Evolutionary conservation across 2,329 filamentous ascomycete genomes (phyloP).

Genomic region (Curvularia sp.): DNA sequence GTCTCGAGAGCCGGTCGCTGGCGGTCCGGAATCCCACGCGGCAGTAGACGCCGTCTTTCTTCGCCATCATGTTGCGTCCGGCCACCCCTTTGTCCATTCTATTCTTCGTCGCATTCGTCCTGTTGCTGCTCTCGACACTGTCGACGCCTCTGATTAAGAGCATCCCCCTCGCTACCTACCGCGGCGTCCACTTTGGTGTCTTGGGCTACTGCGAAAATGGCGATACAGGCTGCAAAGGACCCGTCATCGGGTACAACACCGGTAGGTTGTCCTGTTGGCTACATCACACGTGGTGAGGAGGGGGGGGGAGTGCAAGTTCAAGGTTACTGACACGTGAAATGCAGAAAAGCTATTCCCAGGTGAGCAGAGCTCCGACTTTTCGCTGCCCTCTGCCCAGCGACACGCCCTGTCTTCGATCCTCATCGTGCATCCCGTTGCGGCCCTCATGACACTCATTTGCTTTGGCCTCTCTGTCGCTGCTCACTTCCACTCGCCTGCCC

Average conservation of each 20-base stretch:
- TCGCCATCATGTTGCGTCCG: conserved; percentile 78
- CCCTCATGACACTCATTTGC: conserved; percentile 83
- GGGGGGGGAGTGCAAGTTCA: background rate
- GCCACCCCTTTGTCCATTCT: conserved; percentile 89
- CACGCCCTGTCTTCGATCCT: conserved; percentile 84
- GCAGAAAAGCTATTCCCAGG: conserved; percentile 59
- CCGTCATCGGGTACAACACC: conserved; percentile 85
- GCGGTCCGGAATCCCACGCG: conserved; percentile 37
- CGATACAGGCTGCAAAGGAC: conserved; percentile 65
- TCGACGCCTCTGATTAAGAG: conserved; percentile 87
- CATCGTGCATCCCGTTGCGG: conserved; percentile 90
- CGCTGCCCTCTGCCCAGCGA: conserved; percentile 69
- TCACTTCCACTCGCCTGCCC: conserved; percentile 85
- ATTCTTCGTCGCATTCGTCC: conserved; percentile 82
- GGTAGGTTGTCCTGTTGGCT: conserved; percentile 62
- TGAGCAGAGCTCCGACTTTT: conserved; percentile 61
- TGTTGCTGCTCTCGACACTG: conserved; percentile 86
- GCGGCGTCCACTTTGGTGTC: conserved; percentile 84
- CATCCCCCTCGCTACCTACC: conserved; percentile 81
- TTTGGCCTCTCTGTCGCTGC: conserved; percentile 79
- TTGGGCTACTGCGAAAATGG: conserved; percentile 81
- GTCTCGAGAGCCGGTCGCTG: conserved; percentile 41
- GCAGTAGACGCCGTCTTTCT: conserved; percentile 27
- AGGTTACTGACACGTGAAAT: conserved; percentile 21
- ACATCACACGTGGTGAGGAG: background rate